Evolutionary conservation across 2,329 filamentous ascomycete species (phyloP), one percentile per base, ranked within the genome.

Genomic region (Aspergillus terreus): DNA sequence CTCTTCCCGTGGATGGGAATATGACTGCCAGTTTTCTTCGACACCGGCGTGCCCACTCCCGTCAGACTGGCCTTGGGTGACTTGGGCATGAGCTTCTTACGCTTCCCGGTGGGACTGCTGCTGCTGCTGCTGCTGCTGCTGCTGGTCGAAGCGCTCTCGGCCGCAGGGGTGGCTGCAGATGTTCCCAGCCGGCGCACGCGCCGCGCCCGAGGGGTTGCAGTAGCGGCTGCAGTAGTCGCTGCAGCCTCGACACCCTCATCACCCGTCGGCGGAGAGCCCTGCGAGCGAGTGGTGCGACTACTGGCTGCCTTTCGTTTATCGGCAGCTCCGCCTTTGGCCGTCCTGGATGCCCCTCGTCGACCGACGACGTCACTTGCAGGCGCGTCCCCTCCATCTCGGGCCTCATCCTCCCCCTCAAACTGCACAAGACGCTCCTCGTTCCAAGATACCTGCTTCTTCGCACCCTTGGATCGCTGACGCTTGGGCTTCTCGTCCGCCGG

Each of bases 391-490:
- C 49, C 52, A 40, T 51, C 40, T 6, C 15, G 19, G 40, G 1
- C 11, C 4, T 23, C 55, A 36, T 58, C 53, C 10, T 50, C 57
- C 4, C 65, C 68, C 48, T 69, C 64, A 46, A 65, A 72, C 50
- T 69, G 60, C 15, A 64, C 70, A 6, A 72, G 63, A n/a, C 62
- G 65, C 33, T 67, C 59, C 4, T 71, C 66, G 23, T 71, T 70
- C 71, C 71, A 73, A n/a, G 61, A 62, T 25, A 73, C 70, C 17
- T 54, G 58, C 53, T 71, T 72, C 41, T 56, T 57, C n/a, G 51
- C 44, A 25, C 48, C 50, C 6, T 32, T 47, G 7, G 46, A 54
- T 25, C 50, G 49, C 15, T 51, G 46, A 12, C 35, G 15, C 30
- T 45, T 51, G 40, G 46, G 30, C 27, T 50, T 41, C 17, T 52